phyloP scores from a whole-genome alignment of 2,329 filamentous ascomycete species.

The Arachnopeziza araneosa region DNA sequence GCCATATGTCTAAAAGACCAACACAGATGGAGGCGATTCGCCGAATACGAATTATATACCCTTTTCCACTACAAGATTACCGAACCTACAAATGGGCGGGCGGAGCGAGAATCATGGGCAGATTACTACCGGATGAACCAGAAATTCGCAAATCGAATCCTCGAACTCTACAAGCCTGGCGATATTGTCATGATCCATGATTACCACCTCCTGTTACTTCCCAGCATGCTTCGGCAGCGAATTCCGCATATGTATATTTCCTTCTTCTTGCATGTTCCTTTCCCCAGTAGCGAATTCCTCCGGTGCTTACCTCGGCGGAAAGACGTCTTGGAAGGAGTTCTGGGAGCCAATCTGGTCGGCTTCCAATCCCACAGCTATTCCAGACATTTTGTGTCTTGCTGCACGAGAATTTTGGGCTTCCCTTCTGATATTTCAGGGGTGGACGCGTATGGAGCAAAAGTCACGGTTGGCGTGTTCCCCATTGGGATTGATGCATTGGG shows the following conservation, averaged over 20 bases:
- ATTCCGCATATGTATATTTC: conserved; percentile 87
- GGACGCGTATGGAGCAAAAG: conserved; percentile 81
- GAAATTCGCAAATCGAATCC: conserved; percentile 82
- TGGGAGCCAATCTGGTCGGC: conserved; percentile 87
- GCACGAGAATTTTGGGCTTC: conserved; percentile 85
- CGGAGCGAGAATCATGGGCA: conserved; percentile 77
- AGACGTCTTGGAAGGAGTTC: conserved; percentile 81
- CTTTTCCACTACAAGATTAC: conserved; percentile 96
- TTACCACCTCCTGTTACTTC: conserved; percentile 86
- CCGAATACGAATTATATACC: conserved; percentile 86
- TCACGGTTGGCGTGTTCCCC: conserved; percentile 88
- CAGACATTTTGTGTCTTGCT: conserved; percentile 90
- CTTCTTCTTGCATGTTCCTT: conserved; percentile 91
- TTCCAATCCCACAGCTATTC: conserved; percentile 97
- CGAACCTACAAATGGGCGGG: conserved; percentile 78
- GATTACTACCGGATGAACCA: conserved; percentile 94
- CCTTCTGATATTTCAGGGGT: conserved; percentile 80
- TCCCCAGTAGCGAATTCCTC: conserved; percentile 93
- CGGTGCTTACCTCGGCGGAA: conserved; percentile 83
- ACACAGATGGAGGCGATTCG: conserved; percentile 80
- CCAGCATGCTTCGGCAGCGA: conserved; percentile 80
- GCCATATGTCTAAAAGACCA: conserved; percentile 73
- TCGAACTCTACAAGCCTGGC: conserved; percentile 84
- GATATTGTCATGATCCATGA: conserved; percentile 92
- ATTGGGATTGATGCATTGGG: conserved; percentile 88